Base-by-base conservation (phyloP, 1,284 basidiomycete genomes). In the Marasmius tenuissimus region DNA sequence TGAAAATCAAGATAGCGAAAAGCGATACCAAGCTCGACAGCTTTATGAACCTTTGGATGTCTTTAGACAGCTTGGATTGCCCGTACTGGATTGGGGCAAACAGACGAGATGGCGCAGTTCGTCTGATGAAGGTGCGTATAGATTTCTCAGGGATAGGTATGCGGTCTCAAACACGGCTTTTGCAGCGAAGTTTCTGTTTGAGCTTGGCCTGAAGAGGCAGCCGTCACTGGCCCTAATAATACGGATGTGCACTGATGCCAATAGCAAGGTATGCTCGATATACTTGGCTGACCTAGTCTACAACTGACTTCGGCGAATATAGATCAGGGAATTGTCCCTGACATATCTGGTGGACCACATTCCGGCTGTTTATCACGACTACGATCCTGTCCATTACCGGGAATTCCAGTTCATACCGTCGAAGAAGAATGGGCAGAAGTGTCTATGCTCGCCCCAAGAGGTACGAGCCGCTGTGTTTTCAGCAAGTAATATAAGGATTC, bases 71-170 rank as follows among this genome's bases (percentile, higher is more conserved):
- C 79, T 98, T 1, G 84, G 85, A 8, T 77, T 99, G 9, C 94
- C 96, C 0, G 72, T 97, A 1, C 81, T 99, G 45, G 94, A 94
- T 69, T 99, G 96, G 96, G 89, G 92, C 0, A 81, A 81, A 9
- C 82, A 87, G 63, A 75, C 76, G 7, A 94, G 91, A 70, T 97
- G 96, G 96, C 82, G 85, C 59, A 74, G 81, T 3, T 84, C 81
- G 20, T 93, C 93, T 0, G 92, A 94, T 34, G 96, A 97, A 87
- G 93, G 94, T 91, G 56, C 47, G 78, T 67, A 27, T 16, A 34
- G 49, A 16, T 42, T 47, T 0, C 40, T 4, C 18, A 42, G 60
- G 33, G 16, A 47, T 16, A 11, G 27, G 11, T 39, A 16, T 37
- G 12, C 2, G 27, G 40, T 22, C 18, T 49, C 33, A 57, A 33